Conservation (phyloP, 441 rosid species). For the Syzygium malaccense region DNA sequence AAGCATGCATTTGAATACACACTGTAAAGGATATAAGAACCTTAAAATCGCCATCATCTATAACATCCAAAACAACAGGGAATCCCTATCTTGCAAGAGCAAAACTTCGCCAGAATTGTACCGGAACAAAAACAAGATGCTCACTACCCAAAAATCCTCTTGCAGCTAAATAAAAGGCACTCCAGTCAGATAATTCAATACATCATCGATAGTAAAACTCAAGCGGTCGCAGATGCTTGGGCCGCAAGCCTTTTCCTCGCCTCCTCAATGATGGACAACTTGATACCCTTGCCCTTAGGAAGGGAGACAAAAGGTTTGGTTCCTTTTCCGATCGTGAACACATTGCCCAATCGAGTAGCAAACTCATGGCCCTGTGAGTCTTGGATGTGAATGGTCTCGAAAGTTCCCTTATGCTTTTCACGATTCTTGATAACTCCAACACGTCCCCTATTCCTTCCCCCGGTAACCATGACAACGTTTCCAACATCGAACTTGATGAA, state of each 20-base stretch:
- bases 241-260: constrained; percentile 16
- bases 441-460: constrained; percentile 17
- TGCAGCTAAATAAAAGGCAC: background rate
- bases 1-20: background rate
- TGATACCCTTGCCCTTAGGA: constrained; percentile 20
- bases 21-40: background rate
- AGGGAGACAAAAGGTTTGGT: constrained; percentile 14
- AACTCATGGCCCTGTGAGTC: constrained; percentile 16
- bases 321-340: constrained; percentile 13
- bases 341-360: constrained; percentile 18
- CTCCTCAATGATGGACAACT: constrained; percentile 14
- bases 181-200: background rate
- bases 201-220: constrained; percentile 12
- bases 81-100: background rate
- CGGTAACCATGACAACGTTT: constrained; percentile 15
- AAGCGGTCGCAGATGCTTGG: background rate
- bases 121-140: background rate
- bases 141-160: background rate
- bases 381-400: constrained; percentile 16
- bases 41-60: background rate
- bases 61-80: background rate
- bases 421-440: constrained; percentile 17
- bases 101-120: background rate
- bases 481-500: constrained; percentile 16
- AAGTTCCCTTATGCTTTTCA: constrained; percentile 18